Evolutionary conservation across 2,329 filamentous ascomycete species (phyloP).

Genomic region (Diaporthe sp.): DNA sequence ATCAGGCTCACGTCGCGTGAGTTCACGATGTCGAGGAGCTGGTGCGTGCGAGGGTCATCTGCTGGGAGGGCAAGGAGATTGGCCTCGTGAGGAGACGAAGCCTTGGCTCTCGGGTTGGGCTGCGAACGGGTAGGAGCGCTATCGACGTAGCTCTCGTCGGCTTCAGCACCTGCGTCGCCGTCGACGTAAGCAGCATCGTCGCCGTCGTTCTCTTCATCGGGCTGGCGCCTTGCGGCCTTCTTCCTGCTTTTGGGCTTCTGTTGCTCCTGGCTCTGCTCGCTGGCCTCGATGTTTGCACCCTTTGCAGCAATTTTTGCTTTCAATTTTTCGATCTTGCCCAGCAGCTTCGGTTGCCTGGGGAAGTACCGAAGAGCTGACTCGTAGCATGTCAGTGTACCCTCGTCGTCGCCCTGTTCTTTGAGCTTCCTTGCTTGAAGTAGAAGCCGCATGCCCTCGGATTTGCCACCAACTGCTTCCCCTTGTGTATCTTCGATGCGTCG

Average conservation of each 20-base stretch:
- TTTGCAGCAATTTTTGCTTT: slow-evolving; percentile 62
- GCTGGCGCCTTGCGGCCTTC: slow-evolving; percentile 45
- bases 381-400: slow-evolving; percentile 86
- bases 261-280: background rate
- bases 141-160: slow-evolving; percentile 52
- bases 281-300: slow-evolving; percentile 22
- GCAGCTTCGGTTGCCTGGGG: slow-evolving; percentile 83
- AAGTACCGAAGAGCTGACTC: slow-evolving; percentile 88
- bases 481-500: slow-evolving; percentile 81
- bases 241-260: slow-evolving; percentile 36
- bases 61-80: slow-evolving; percentile 52
- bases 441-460: slow-evolving; percentile 86
- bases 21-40: slow-evolving; percentile 79
- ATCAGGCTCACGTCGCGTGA: slow-evolving; percentile 77
- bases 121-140: slow-evolving; percentile 32
- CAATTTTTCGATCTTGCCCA: slow-evolving; percentile 77
- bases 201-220: slow-evolving; percentile 55
- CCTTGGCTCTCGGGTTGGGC: slow-evolving; percentile 35
- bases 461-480: slow-evolving; percentile 67
- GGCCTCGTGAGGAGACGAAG: slow-evolving; percentile 24
- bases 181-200: slow-evolving; percentile 56
- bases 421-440: slow-evolving; percentile 94
- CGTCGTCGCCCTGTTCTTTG: slow-evolving; percentile 84
- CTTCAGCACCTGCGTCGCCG: slow-evolving; percentile 57
- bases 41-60: slow-evolving; percentile 66